Base-by-base conservation (phyloP, 2,329 filamentous ascomycete species). In the Botrytis pseudocinerea region DNA sequence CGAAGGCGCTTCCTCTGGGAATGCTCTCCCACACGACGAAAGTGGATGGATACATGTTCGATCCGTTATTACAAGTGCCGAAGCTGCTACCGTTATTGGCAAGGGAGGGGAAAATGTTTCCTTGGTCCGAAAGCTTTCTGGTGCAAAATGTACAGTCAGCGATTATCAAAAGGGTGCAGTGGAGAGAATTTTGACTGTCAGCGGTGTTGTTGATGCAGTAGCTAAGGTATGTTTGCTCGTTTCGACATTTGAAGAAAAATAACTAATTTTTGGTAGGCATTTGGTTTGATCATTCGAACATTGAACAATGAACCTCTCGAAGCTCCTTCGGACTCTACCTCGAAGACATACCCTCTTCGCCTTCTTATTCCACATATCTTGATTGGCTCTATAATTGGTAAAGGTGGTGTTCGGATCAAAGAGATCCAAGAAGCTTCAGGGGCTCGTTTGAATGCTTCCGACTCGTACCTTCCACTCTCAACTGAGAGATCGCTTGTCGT, bases 81-180 rank as follows among this genome's bases (percentile, higher is more conserved):
- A 99, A 84, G 96, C 96, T 78, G 96, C 96, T 57, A 99, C 96
- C 66, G 94, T 98, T 77, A 99, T 99, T 83, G 96, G 96, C 81
- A 99, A 99, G 85, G 95, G 95, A 76, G 96, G 96, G 82, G 96
- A 99, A 86, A 99, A 99, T 81, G 96, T 99, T 65, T 97, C 95
- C 78, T 94, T 97, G 84, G 98, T 99, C 81, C 91, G 96, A 78
- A 94, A 93, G 82, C 88, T 97, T 84, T 98, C 96, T 70, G 95
- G 94, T 79, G 96, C 96, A 77, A 98, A 98, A 85, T 99, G 96
- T 86, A 99, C 96, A 65, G 96, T 99, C 78, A 98, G 95, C 85
- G 96, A 99, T 84, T 99, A 98, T 81, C 93, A 97, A 78, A 94
- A 97, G 81, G 96, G 96, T 77, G 96, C 96, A 72, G 95, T 98